Percentiles rank a stretch among this genome's conserved stretches.
These are phyloP conservation scores for Thraustochytrium striatum DNA, from an alignment of 352 stramenopile species.

Conservation along the genomic window DNA sequence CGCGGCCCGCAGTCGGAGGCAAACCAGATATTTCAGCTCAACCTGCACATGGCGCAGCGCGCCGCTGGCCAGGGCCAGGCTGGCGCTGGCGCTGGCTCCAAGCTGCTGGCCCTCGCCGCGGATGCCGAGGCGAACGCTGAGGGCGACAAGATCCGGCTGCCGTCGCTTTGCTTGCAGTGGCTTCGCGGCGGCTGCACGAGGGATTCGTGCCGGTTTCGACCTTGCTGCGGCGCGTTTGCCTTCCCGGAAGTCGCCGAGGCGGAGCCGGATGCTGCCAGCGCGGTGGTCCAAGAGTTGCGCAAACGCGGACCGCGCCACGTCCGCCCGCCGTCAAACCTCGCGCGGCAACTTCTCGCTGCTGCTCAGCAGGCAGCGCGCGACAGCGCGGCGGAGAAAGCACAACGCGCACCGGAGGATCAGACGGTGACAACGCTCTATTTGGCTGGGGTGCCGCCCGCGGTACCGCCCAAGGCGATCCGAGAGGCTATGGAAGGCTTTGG, in stretches of 20 bases:
- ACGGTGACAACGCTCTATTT: conserved; percentile 25
- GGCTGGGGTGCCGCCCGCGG: neutral
- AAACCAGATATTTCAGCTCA: conserved; percentile 39
- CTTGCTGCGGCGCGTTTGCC: conserved; percentile 30
- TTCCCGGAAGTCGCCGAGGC: conserved; percentile 10
- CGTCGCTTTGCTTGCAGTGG: conserved; percentile 1
- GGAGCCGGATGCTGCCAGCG: neutral
- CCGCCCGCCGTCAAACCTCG: neutral
- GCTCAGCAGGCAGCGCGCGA: neutral
- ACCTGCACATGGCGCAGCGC: conserved; percentile 17
- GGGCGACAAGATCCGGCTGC: neutral
- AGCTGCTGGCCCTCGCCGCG: neutral
- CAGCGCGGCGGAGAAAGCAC: neutral
- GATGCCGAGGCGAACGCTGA: neutral
- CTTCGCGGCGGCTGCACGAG: neutral
- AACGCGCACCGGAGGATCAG: neutral
- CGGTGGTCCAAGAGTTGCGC: neutral
- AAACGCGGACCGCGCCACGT: conserved; percentile 3
- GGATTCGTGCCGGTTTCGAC: conserved; percentile 8
- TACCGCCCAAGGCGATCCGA: neutral
- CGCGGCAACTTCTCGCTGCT: neutral
- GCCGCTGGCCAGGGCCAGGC: neutral
- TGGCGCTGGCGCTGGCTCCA: neutral
- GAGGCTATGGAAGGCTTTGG: neutral
- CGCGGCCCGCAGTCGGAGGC: neutral